Evolutionary conservation across 345 rosid genomes (phyloP).

Genomic region (Euphorbia pulcherrima): DNA sequence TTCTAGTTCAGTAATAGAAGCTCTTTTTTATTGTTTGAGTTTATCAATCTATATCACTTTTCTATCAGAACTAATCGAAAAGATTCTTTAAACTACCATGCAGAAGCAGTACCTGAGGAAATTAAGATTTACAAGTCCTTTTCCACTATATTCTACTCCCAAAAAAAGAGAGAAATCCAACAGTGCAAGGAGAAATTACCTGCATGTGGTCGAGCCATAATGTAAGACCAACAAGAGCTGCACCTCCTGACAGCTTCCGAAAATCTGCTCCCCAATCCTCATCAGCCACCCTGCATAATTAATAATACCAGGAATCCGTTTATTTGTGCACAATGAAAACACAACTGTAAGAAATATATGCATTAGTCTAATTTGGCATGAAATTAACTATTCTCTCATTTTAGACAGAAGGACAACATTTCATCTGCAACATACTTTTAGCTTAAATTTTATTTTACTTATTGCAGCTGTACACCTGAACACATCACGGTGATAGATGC

Average conservation of each 20-base stretch:
- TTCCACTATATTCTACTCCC: not conserved
- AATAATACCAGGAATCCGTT: slow-evolving; percentile 14
- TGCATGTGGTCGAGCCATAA: slow-evolving; percentile 97
- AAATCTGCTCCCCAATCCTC: slow-evolving; percentile 97
- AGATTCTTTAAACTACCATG: not conserved
- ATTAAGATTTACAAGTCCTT: not conserved
- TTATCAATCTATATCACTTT: too few species aligned
- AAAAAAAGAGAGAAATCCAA: not conserved
- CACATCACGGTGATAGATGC: slow-evolving; percentile 61
- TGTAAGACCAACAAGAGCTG: slow-evolving; percentile 90
- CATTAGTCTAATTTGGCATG: not conserved
- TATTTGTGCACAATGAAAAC: not conserved
- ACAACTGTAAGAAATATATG: not conserved
- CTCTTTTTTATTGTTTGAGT: too few species aligned
- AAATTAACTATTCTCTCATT: not conserved
- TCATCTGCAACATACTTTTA: not conserved
- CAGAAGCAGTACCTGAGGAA: not conserved
- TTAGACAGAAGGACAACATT: not conserved
- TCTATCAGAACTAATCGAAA: not conserved
- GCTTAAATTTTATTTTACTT: not conserved
- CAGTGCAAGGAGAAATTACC: slow-evolving; percentile 41
- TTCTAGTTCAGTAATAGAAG: too few species aligned
- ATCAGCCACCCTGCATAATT: slow-evolving; percentile 74
- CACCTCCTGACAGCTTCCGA: slow-evolving; percentile 87
- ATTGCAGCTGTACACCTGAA: slow-evolving; percentile 52